Evolutionary conservation across 345 rosid genomes (phyloP).

Genomic region (Salix arbutifolia): DNA sequence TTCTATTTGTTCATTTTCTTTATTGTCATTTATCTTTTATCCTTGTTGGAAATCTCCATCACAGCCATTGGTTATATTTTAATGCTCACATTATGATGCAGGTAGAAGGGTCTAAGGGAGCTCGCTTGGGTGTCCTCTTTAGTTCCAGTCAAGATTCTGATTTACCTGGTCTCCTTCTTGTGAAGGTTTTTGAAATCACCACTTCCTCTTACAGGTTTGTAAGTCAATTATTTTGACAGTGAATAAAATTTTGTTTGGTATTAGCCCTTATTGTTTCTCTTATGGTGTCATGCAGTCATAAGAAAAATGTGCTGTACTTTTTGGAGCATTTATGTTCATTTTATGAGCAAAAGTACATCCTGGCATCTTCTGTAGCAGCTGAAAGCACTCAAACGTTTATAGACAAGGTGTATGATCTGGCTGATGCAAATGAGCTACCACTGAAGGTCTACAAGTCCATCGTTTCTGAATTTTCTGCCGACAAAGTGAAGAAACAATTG

Average conservation of each 20-base stretch:
- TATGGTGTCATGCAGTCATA: conserved; percentile 55
- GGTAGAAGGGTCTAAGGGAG: conserved; percentile 75
- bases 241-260: background rate
- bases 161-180: conserved; percentile 53
- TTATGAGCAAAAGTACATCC: conserved; percentile 57
- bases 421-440: conserved; percentile 67
- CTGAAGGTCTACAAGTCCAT: conserved; percentile 52
- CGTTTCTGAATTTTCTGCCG: conserved; percentile 45
- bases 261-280: conserved; percentile 19
- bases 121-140: conserved; percentile 81
- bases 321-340: conserved; percentile 71
- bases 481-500: conserved; percentile 41
- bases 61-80: conserved; percentile 21
- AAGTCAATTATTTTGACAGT: conserved; percentile 5
- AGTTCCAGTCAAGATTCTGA: conserved; percentile 47
- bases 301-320: conserved; percentile 62
- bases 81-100: conserved; percentile 34
- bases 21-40: background rate
- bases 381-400: conserved; percentile 48
- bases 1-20: background rate
- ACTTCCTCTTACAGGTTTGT: conserved; percentile 70
- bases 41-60: background rate
- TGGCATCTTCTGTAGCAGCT: conserved; percentile 43
- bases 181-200: conserved; percentile 64
- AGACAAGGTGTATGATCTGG: conserved; percentile 72